Base-by-base conservation (phyloP, 768 basidiomycete genomes). In the Russula olivacea region DNA sequence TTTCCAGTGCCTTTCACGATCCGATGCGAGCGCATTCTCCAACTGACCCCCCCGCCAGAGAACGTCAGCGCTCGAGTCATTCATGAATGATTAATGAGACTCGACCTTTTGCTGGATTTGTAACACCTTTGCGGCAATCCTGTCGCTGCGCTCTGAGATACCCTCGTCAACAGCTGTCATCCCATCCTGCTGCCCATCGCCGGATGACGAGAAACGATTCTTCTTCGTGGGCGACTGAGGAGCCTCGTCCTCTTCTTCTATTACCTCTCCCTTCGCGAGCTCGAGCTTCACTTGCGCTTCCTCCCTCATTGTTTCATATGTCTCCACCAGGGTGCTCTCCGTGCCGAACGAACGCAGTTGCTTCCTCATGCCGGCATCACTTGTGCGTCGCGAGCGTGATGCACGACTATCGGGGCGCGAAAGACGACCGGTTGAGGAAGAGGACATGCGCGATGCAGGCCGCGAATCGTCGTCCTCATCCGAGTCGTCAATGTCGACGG, bases 101-200 rank as follows among this genome's bases (percentile, higher is more conserved):
- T 78, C 59, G 49, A 93, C 93, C 84, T 95, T 96, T 67, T 89
- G 85, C 75, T 96, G 93, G 62, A 97, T 95, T 73, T 89, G 85
- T 53, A 89, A 70, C 51, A 97, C 89, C 73, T 93, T 92, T 72
- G 89, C 84, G 28, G 91, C 88, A 59, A 97, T 94, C 70, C 83
- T 85, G 69, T 95, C 93, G 67, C 88, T 93, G 72, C 87, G 86
- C 70, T 86, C 81, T 66, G 83, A 89, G 72, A 94, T 91, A 50
- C 87, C 86, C 72, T 90, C 87, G 68, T 93, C 91, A 17, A 91
- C 89, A n/a, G 89, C 91, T 61, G 77, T 81, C 87, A 93, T 91
- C 25, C 86, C 86, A 70, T 91, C 89, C 67, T 88, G 88, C 51
- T 80, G 80, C 43, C 74, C 71, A 66, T 88, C 89, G 38, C 79